A percentile compares a stretch with the other conserved stretches of the same genome.
phyloP scores from a whole-genome alignment of 305 asterid genomes.

The Ilex paraguariensis region DNA sequence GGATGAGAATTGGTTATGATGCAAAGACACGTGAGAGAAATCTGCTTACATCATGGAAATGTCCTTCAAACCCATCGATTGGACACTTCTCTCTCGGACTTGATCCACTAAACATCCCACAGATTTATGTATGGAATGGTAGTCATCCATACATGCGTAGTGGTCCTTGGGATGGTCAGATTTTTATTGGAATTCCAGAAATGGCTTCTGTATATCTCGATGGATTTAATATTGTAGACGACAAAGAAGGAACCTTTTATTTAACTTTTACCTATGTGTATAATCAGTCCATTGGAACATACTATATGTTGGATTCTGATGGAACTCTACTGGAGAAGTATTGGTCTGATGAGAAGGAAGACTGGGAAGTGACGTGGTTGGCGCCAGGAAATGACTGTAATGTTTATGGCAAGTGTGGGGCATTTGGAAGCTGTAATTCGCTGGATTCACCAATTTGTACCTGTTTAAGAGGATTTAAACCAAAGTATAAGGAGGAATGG shows the following conservation, averaged over 20 bases:
- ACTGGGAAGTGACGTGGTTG: background rate
- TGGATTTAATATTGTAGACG: background rate
- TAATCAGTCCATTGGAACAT: too few species aligned
- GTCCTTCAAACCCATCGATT: background rate
- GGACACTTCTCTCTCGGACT: background rate
- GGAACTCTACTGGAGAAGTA: background rate
- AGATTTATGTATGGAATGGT: background rate
- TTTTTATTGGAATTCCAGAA: background rate
- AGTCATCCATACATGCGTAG: background rate
- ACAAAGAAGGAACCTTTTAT: too few species aligned
- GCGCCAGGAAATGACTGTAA: background rate
- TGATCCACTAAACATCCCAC: background rate
- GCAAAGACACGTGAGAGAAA: background rate
- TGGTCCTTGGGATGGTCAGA: too few species aligned
- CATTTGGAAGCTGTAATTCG: background rate
- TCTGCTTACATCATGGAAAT: background rate
- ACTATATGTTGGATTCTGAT: background rate
- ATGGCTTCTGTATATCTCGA: background rate
- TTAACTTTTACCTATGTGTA: too few species aligned
- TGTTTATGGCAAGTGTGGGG: background rate
- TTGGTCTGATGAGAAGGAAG: background rate
- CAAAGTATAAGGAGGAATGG: background rate
- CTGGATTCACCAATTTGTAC: too few species aligned
- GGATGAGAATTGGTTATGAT: background rate
- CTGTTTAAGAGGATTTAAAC: background rate